A percentile compares a stretch with the other conserved stretches of the same genome.
phyloP scores from a whole-genome alignment of 129 eudicot species.

The Centrapalus pauciflorus region DNA sequence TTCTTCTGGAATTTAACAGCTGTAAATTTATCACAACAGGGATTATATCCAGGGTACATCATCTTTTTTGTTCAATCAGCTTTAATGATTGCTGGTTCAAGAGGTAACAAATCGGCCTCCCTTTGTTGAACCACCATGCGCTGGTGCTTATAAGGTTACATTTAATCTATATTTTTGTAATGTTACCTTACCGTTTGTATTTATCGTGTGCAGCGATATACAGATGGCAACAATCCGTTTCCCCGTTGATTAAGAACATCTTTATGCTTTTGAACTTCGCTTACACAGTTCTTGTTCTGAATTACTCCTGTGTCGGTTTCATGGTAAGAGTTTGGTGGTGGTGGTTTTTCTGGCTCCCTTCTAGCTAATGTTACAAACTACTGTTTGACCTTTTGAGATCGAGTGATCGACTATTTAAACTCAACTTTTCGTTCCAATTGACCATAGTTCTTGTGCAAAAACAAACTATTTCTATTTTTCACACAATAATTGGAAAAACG shows the following conservation, averaged over 20 bases:
- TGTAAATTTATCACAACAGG: slow-evolving; percentile 42
- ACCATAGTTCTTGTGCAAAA: background rate
- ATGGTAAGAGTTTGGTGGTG: slow-evolving; percentile 41
- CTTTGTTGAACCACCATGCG: background rate
- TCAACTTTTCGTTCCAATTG: background rate
- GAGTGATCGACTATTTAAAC: background rate
- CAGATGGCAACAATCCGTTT: slow-evolving; percentile 81
- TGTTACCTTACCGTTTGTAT: background rate
- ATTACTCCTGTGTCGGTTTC: slow-evolving; percentile 83
- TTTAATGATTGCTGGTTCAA: slow-evolving; percentile 88
- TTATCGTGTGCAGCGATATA: slow-evolving; percentile 51
- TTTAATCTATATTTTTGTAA: background rate
- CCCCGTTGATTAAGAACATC: slow-evolving; percentile 38
- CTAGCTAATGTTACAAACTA: background rate
- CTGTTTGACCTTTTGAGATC: slow-evolving; percentile 1
- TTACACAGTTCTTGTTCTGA: slow-evolving; percentile 63
- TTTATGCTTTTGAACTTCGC: slow-evolving; percentile 51
- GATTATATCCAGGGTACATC: slow-evolving; percentile 89
- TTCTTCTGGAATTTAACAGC: background rate
- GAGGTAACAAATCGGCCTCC: slow-evolving; percentile 42
- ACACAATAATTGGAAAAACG: no score
- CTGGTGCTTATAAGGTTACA: background rate
- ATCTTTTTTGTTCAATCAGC: slow-evolving; percentile 91
- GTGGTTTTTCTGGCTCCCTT: background rate
- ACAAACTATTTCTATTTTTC: background rate